Conservation (phyloP, 345 rosid species). For the Boechera stricta region DNA sequence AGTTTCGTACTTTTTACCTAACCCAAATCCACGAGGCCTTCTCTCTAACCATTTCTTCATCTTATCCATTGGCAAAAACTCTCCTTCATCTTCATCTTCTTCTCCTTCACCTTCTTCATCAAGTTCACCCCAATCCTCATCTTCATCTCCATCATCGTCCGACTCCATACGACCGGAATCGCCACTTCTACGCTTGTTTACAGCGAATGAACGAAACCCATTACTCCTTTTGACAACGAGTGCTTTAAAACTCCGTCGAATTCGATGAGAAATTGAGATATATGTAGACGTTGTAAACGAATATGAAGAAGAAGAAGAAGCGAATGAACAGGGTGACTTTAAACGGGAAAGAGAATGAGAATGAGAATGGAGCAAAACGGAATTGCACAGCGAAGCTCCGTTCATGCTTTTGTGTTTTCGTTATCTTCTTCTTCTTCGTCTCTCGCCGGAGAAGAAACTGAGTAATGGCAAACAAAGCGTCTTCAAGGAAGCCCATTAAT, state of each 20-base stretch:
- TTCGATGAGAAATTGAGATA: conserved; percentile 35
- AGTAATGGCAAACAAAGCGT: background rate
- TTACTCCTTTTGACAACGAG: conserved; percentile 11
- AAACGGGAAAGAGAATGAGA: conserved; percentile 25
- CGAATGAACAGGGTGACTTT: background rate
- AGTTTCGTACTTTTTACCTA: conserved; percentile 73
- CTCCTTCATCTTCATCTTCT: conserved; percentile 48
- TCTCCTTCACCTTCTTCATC: conserved; percentile 41
- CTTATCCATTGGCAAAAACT: conserved; percentile 56
- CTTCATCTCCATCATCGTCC: conserved; percentile 22
- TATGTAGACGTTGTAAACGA: conserved; percentile 14
- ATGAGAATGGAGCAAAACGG: conserved; percentile 36
- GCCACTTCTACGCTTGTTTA: conserved; percentile 36
- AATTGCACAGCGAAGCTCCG: conserved; percentile 43
- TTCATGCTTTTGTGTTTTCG: conserved; percentile 37
- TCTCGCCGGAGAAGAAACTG: conserved; percentile 26
- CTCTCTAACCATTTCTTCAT: conserved; percentile 76
- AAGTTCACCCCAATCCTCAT: conserved; percentile 46
- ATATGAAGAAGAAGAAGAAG: background rate
- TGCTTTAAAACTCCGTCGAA: conserved; percentile 32
- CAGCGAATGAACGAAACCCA: conserved; percentile 36
- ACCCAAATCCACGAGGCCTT: conserved; percentile 81
- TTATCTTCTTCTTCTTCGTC: conserved; percentile 38
- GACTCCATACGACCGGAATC: conserved; percentile 17
- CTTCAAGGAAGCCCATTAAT: background rate